Conservation (phyloP, 306 rosid species). For the Dryas alaskensis region DNA sequence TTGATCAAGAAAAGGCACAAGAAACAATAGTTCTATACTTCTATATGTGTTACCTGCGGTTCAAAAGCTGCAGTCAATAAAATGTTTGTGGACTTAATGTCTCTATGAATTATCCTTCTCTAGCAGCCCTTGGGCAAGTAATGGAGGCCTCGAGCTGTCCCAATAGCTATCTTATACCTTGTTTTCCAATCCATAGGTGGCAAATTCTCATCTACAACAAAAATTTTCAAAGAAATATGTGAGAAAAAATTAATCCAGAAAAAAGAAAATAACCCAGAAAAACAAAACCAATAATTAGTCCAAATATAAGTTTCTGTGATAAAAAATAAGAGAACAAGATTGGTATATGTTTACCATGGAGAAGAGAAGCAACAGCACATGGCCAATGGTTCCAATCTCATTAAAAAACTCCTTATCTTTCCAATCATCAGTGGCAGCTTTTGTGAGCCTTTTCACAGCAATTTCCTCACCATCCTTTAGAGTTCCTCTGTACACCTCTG, state of each 20-base stretch:
- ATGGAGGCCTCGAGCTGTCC: conserved; percentile 78
- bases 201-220: conserved; percentile 55
- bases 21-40: neutral
- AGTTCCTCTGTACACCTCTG: conserved; percentile 81
- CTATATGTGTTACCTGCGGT: conserved; percentile 50
- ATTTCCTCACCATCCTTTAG: conserved; percentile 59
- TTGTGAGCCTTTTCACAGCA: conserved; percentile 85
- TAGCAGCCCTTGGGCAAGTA: conserved; percentile 89
- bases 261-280: conserved; percentile 5
- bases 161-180: conserved; percentile 71
- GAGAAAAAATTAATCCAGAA: neutral
- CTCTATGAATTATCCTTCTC: conserved; percentile 89
- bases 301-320: too few species aligned
- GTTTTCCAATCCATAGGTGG: conserved; percentile 80
- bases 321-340: neutral
- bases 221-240: neutral
- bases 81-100: conserved; percentile 79
- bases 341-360: conserved; percentile 60
- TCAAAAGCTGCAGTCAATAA: conserved; percentile 69
- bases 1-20: neutral
- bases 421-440: conserved; percentile 66
- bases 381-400: conserved; percentile 94
- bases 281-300: neutral
- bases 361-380: conserved; percentile 78
- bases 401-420: conserved; percentile 85